Evolutionary conservation across 75 land plant species (phyloP).

Genomic region (Cupressus sempervirens): DNA sequence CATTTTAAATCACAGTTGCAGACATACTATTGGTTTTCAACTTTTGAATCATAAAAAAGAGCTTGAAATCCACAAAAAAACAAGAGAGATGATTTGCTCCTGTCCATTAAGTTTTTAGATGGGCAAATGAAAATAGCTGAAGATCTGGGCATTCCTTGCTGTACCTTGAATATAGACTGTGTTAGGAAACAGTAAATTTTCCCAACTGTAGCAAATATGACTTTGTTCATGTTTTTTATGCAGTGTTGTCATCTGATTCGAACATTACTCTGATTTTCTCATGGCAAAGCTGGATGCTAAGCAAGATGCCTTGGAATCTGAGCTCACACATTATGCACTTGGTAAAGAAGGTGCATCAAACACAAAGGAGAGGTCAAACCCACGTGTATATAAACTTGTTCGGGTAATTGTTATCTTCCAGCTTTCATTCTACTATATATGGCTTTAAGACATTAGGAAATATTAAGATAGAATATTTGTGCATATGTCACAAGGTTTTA

Average conservation of each 20-base stretch:
- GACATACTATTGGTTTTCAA: neutral
- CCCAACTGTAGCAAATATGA: neutral
- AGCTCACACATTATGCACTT: neutral
- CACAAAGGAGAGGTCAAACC: neutral
- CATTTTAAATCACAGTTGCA: neutral
- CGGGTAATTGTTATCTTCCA: conserved; percentile 9
- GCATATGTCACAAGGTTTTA: neutral
- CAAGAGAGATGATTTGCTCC: neutral
- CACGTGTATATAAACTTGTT: conserved; percentile 8
- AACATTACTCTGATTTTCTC: neutral
- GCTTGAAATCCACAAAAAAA: neutral
- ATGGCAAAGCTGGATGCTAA: conserved; percentile 4
- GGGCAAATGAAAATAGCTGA: neutral
- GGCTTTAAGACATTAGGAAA: neutral
- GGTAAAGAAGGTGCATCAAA: neutral
- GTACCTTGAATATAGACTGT: neutral
- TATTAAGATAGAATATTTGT: neutral
- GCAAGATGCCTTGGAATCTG: neutral
- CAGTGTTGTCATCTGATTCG: conserved; percentile 6
- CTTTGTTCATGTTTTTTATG: neutral
- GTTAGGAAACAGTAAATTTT: neutral
- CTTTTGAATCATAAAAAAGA: neutral
- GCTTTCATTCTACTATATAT: neutral
- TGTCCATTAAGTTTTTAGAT: neutral
- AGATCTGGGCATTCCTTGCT: neutral